Conservation (phyloP, 2,329 filamentous ascomycete genomes). For the Cladorrhinum sp. region DNA sequence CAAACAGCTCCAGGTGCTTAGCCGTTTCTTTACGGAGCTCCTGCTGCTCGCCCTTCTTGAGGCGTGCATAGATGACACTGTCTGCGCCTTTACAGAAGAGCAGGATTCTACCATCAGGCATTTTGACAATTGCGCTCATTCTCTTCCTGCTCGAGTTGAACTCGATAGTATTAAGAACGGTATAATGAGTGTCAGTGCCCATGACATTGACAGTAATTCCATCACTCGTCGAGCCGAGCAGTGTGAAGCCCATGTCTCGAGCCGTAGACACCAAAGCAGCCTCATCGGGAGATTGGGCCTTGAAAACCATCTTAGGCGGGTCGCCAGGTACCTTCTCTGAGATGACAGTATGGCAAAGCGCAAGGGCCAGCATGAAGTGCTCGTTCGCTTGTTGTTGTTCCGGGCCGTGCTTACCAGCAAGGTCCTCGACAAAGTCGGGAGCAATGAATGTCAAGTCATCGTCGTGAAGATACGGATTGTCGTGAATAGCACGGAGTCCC, state of each 20-base stretch:
- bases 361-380: constrained; percentile 90
- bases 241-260: constrained; percentile 91
- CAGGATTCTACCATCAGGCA: constrained; percentile 86
- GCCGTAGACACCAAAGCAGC: constrained; percentile 92
- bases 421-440: constrained; percentile 80
- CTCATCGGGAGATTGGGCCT: constrained; percentile 95
- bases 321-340: constrained; percentile 88
- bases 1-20: constrained; percentile 95
- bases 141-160: constrained; percentile 96
- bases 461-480: constrained; percentile 88
- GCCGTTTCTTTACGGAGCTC: constrained; percentile 81
- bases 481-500: constrained; percentile 70
- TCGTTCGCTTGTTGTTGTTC: constrained; percentile 77
- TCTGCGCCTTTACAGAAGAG: constrained; percentile 98
- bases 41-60: constrained; percentile 80
- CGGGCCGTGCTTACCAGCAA: constrained; percentile 71
- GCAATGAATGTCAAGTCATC: constrained; percentile 90
- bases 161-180: constrained; percentile 89
- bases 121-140: constrained; percentile 95
- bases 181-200: constrained; percentile 81
- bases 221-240: constrained; percentile 75
- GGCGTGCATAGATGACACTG: constrained; percentile 90
- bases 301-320: constrained; percentile 87
- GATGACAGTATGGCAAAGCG: constrained; percentile 96
- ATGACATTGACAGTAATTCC: constrained; percentile 83